Percentiles rank a stretch among this genome's conserved stretches.
phyloP scores from a whole-genome alignment of 2,329 filamentous ascomycete genomes.

The Fusarium verticillioides region DNA sequence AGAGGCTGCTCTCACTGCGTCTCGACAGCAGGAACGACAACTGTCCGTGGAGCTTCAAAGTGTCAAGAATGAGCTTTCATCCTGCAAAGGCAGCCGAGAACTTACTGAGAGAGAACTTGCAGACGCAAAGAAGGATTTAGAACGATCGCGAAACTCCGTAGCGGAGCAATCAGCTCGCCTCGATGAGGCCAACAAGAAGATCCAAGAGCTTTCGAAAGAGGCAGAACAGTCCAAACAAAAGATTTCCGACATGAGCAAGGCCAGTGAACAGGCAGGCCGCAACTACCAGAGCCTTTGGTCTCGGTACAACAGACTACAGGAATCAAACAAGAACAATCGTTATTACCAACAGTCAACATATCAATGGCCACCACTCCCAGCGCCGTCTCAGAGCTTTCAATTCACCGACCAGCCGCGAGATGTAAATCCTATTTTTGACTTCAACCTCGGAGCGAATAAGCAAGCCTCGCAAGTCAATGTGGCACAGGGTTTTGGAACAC shows the following conservation, averaged over 20 bases:
- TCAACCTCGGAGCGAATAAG: not conserved
- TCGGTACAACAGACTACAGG: not conserved
- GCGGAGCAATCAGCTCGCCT: not conserved
- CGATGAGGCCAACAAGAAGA: not conserved
- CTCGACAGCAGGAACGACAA: slow-evolving; percentile 1
- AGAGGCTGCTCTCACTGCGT: not conserved
- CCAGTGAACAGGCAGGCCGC: not conserved
- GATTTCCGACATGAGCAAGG: not conserved
- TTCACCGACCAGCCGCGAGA: not conserved
- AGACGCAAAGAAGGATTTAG: not conserved
- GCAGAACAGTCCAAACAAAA: not conserved
- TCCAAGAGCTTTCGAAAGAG: not conserved
- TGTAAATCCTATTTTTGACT: not conserved
- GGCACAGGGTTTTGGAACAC: not conserved
- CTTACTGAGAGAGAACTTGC: not conserved
- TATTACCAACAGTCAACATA: not conserved
- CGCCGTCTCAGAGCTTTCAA: not conserved
- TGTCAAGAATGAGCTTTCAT: not conserved
- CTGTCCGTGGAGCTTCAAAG: slow-evolving; percentile 3
- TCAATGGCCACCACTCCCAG: not conserved
- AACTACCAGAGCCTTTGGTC: not conserved
- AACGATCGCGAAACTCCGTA: not conserved
- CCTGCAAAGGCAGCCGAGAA: not conserved
- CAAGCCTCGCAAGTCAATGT: not conserved
- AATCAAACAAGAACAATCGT: not conserved